Percentiles rank a stretch among this genome's conserved stretches.
phyloP scores from a whole-genome alignment of 208 protist species.

The Leishmania arabica region DNA sequence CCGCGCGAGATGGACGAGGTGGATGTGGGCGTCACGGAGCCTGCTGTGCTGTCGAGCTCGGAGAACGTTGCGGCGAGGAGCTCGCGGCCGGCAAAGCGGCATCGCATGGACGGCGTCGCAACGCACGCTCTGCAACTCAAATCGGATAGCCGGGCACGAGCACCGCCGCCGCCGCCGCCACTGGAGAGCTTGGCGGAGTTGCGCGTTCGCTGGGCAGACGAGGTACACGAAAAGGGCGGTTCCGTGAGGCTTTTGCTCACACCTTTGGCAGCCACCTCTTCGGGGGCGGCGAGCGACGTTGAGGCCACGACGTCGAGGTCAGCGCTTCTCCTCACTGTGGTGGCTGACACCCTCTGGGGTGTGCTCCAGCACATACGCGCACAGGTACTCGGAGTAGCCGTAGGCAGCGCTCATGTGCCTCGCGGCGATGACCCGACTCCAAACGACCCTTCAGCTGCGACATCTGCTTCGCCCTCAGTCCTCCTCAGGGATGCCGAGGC shows the following conservation, averaged over 20 bases:
- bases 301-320: neutral
- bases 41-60: neutral
- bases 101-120: neutral
- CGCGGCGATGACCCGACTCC: neutral
- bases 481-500: neutral
- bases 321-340: slow-evolving; percentile 5
- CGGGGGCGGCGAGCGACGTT: neutral
- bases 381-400: neutral
- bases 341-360: slow-evolving; percentile 18
- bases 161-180: slow-evolving; percentile 1
- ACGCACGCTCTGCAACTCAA: neutral
- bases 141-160: neutral
- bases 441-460: neutral
- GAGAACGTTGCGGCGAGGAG: no score
- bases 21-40: neutral
- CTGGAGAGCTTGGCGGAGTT: slow-evolving; percentile 3
- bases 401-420: neutral
- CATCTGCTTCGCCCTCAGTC: neutral
- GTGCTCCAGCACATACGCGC: slow-evolving; percentile 11
- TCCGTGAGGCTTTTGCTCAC: neutral
- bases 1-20: neutral
- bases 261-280: neutral
- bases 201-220: slow-evolving; percentile 15
- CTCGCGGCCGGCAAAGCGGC: neutral
- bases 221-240: neutral